Evolutionary conservation across 2,329 filamentous ascomycete genomes (phyloP).

Genomic region (Aspergillus hortae): DNA sequence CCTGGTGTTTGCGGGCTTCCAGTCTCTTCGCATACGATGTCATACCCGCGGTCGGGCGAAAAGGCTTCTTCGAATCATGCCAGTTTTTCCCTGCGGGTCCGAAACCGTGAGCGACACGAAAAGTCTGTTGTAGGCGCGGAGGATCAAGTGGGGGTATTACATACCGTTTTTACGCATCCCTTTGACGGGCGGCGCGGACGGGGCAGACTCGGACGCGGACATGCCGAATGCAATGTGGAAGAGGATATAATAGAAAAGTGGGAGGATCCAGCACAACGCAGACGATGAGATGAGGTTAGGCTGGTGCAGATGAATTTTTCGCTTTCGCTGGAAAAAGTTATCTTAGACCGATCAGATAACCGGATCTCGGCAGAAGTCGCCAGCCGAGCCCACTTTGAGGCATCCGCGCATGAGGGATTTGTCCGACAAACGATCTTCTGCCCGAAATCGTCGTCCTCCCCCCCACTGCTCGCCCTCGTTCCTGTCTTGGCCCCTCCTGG

Average conservation of each 20-base stretch:
- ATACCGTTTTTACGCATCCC: conserved; percentile 84
- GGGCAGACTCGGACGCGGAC: conserved; percentile 37
- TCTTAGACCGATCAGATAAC: conserved; percentile 44
- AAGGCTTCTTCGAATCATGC: conserved; percentile 78
- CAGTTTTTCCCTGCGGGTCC: conserved; percentile 78
- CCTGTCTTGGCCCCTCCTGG: conserved; percentile 14
- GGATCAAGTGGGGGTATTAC: conserved; percentile 18
- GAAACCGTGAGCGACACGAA: conserved; percentile 15
- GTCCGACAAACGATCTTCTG: conserved; percentile 12
- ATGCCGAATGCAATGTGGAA: conserved; percentile 32
- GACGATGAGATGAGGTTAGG: conserved; percentile 2
- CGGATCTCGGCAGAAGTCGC: conserved; percentile 34
- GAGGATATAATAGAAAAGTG: no score
- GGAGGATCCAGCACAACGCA: not conserved
- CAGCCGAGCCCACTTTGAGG: conserved; percentile 14
- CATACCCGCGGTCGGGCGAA: conserved; percentile 75
- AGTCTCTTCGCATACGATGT: conserved; percentile 75
- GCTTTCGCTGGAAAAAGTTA: conserved; percentile 23
- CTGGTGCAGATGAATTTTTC: conserved; percentile 6
- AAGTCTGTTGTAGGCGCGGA: conserved; percentile 14
- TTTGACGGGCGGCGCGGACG: conserved; percentile 35
- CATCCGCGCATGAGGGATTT: conserved; percentile 14
- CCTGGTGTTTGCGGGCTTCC: conserved; percentile 64
- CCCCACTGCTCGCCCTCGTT: conserved; percentile 12
- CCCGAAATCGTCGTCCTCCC: conserved; percentile 11